Evolutionary conservation across 495 filamentous ascomycete genomes (phyloP), one percentile per base, ranked within the genome.

Genomic region (Thozetella sp.): DNA sequence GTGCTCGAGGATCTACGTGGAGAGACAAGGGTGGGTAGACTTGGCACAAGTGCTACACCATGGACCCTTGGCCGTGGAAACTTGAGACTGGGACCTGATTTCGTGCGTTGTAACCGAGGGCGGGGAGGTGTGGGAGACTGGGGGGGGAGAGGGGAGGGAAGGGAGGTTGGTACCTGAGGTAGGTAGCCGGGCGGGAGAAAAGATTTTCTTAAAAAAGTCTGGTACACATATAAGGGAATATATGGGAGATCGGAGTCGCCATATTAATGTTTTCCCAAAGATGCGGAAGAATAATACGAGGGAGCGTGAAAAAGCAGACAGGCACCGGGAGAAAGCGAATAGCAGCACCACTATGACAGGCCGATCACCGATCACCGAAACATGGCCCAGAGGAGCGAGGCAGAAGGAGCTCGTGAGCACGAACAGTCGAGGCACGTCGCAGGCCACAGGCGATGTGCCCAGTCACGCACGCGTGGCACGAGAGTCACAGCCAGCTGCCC

Each of bases 11-110:
- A 48, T 48, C 43, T 9, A 48, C 43, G 43, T 48, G 43, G 43
- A 48, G 43, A 48, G 43, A 48, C 43, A 48, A 19, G 30, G 30
- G 30, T 10, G 43, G 43, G 43, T 10, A 20, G 43, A 48, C 43
- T 48, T 48, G 43, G 43, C 43, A 13, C 43, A 48, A 48, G 43
- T 48, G 43, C 43, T 20, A 48, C 43, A 48, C 43, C 43, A 19
- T 48, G 43, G 43, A 48, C 43, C 43, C 43, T 13, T 9, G 43
- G n/a, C 4, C 43, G 12, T 4, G 6, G 9, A 3, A 19, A 48
- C 43, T 48, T 48, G 43, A 48, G 43, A 48, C 43, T 48, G 6
- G 30, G 15, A 6, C 6, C 6, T 37, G 6, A 6, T 48, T n/a
- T 10, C 9, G 10, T 48, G 10, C 11, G 43, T 19, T n/a, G n/a